A percentile compares a stretch with the other conserved stretches of the same genome.
Evolutionary conservation across 192 early-diverging fungal genomes (phyloP).

Genomic region (Podila minutissima): DNA sequence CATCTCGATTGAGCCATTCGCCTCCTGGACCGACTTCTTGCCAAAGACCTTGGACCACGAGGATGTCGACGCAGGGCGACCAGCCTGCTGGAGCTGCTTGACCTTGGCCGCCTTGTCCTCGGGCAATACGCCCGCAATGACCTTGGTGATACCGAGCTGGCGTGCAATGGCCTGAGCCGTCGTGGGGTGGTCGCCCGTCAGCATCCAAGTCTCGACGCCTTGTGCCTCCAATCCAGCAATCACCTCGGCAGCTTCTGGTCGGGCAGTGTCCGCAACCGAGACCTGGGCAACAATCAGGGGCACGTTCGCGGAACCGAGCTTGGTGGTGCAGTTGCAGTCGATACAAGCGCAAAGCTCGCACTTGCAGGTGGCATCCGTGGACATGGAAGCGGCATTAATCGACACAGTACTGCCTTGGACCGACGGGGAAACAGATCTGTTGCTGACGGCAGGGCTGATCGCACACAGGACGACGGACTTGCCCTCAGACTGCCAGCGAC

Average conservation of each 20-base stretch:
- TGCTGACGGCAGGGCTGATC: constrained; percentile 45
- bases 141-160: constrained; percentile 71
- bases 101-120: constrained; percentile 76
- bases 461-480: constrained; percentile 68
- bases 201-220: constrained; percentile 79
- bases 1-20: not conserved
- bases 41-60: constrained; percentile 15
- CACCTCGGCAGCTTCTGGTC: constrained; percentile 65
- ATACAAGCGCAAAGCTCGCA: constrained; percentile 46
- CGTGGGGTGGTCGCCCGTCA: constrained; percentile 77
- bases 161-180: constrained; percentile 72
- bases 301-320: constrained; percentile 12
- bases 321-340: constrained; percentile 48
- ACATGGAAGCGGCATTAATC: constrained; percentile 12
- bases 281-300: constrained; percentile 66
- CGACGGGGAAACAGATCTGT: not conserved
- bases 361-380: constrained; percentile 17
- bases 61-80: constrained; percentile 1
- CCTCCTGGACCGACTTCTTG: not conserved
- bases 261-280: constrained; percentile 69
- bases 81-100: constrained; percentile 59
- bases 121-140: constrained; percentile 77
- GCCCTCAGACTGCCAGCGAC: constrained; percentile 65
- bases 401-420: not conserved
- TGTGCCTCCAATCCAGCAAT: constrained; percentile 56